Percentiles rank a stretch among this genome's conserved stretches.
phyloP scores from a whole-genome alignment of 2,329 filamentous ascomycete genomes.

The Ascochyta clinopodiicola region DNA sequence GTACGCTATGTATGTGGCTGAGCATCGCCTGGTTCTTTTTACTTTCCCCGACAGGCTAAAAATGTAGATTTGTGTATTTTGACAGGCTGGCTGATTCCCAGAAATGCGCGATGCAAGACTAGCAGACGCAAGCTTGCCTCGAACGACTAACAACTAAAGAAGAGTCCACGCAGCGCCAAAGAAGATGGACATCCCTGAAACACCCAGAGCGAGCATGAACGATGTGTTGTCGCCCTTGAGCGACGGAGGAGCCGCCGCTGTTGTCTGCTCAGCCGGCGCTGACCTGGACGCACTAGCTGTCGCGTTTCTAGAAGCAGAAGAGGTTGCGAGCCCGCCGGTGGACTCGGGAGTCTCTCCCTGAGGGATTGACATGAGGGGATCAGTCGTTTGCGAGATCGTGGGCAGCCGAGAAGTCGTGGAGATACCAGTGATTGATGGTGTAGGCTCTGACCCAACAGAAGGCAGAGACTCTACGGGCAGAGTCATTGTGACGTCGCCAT shows the following conservation, averaged over 20 bases:
- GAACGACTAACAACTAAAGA: conserved; percentile 16
- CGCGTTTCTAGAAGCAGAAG: conserved; percentile 3
- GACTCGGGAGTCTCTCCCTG: conserved; percentile 28
- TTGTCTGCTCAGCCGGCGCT: conserved; percentile 21
- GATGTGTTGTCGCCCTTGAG: conserved; percentile 19
- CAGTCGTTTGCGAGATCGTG: conserved; percentile 5
- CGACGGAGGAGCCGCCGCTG: conserved; percentile 29
- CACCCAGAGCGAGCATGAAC: conserved; percentile 24
- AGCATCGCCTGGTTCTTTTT: not conserved
- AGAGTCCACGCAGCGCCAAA: conserved; percentile 38
- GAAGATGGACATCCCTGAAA: conserved; percentile 26
- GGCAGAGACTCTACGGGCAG: conserved; percentile 13
- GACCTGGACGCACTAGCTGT: conserved; percentile 14
- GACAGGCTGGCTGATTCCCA: no score
- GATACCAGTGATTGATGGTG: conserved; percentile 7
- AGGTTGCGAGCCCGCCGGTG: conserved; percentile 2
- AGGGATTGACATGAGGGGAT: conserved; percentile 26
- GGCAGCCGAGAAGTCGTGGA: conserved; percentile 17
- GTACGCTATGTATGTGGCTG: not conserved
- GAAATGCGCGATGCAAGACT: not conserved
- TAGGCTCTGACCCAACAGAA: conserved; percentile 4
- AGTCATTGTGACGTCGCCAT: conserved; percentile 3
- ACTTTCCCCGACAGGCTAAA: not conserved
- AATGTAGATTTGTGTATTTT: not conserved
- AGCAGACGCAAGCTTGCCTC: not conserved